A percentile compares a stretch with the other conserved stretches of the same genome.
phyloP scores from a whole-genome alignment of 352 stramenopile species.

The Phytopythium ostracodes region DNA sequence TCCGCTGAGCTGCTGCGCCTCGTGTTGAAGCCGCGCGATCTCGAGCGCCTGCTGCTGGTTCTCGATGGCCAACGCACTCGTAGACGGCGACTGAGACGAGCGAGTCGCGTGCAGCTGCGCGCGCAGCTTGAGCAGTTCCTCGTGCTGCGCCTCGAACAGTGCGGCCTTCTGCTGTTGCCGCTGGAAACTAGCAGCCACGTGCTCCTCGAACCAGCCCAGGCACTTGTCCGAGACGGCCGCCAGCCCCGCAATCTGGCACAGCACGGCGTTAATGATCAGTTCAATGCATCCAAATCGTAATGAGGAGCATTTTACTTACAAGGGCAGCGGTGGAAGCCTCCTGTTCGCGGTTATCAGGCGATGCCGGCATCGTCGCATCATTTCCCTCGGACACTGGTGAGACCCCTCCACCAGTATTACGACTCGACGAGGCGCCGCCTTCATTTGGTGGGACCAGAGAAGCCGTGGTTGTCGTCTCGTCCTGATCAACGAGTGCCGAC shows the following conservation, averaged over 20 bases:
- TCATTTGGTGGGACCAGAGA: background rate
- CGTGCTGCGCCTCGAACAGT: slow-evolving; percentile 41
- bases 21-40: slow-evolving; percentile 21
- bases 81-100: slow-evolving; percentile 4
- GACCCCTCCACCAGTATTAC: background rate
- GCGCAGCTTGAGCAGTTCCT: slow-evolving; percentile 38
- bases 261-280: too few relatives aligned
- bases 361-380: background rate
- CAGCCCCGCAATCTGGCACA: slow-evolving; percentile 45
- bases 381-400: background rate
- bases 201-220: slow-evolving; percentile 47
- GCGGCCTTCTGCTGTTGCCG: slow-evolving; percentile 39
- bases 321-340: background rate
- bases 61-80: slow-evolving; percentile 18
- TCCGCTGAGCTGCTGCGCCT: slow-evolving; percentile 18
- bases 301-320: too few relatives aligned
- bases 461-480: background rate
- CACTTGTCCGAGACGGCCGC: slow-evolving; percentile 44
- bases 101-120: slow-evolving; percentile 21
- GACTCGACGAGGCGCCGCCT: slow-evolving; percentile 7
- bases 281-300: too few relatives aligned
- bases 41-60: slow-evolving; percentile 27
- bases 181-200: slow-evolving; percentile 40
- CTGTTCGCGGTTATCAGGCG: background rate
- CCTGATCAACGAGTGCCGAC: background rate